phyloP scores from a whole-genome alignment of 805 yeast species.

The Yarrowia bubula region DNA sequence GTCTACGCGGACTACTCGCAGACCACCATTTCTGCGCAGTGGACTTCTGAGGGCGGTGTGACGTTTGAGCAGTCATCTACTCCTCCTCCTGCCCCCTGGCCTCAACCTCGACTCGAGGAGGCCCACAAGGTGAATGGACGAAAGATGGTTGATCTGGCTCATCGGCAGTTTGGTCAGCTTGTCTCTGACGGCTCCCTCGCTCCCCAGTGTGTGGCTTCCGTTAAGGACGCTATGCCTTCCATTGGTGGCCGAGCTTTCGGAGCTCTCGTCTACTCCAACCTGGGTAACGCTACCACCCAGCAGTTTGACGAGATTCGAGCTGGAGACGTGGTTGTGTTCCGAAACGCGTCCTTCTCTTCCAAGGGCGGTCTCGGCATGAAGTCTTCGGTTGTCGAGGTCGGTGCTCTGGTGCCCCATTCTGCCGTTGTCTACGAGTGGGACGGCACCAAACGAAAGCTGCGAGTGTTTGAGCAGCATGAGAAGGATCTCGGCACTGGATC shows the following conservation, averaged over 20 bases:
- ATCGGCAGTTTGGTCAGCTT: slow-evolving; percentile 36
- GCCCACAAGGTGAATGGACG: slow-evolving; percentile 54
- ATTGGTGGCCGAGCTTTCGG: slow-evolving; percentile 74
- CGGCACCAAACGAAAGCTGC: slow-evolving; percentile 52
- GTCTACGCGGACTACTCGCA: slow-evolving; percentile 73
- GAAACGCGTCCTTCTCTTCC: slow-evolving; percentile 69
- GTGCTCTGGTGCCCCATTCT: slow-evolving; percentile 50
- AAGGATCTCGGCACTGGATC: slow-evolving; percentile 36
- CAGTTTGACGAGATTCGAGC: slow-evolving; percentile 64
- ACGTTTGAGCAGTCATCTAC: slow-evolving; percentile 39
- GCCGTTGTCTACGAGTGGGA: slow-evolving; percentile 75
- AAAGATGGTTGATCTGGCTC: slow-evolving; percentile 48
- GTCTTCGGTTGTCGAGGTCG: slow-evolving; percentile 58
- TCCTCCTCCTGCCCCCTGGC: slow-evolving; percentile 47
- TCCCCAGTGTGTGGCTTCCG: slow-evolving; percentile 38
- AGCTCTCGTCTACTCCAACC: slow-evolving; percentile 59
- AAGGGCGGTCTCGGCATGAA: slow-evolving; percentile 55
- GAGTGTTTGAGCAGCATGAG: slow-evolving; percentile 36
- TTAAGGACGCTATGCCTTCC: slow-evolving; percentile 51
- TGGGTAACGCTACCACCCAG: slow-evolving; percentile 49
- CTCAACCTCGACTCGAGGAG: slow-evolving; percentile 50
- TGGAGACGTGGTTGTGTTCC: slow-evolving; percentile 80
- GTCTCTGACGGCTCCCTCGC: slow-evolving; percentile 35
- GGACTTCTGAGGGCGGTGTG: slow-evolving; percentile 49
- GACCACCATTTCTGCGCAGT: slow-evolving; percentile 56